phyloP scores from a whole-genome alignment of 176 grass and related monocot genomes.

The Eremochloa ophiuroides region DNA sequence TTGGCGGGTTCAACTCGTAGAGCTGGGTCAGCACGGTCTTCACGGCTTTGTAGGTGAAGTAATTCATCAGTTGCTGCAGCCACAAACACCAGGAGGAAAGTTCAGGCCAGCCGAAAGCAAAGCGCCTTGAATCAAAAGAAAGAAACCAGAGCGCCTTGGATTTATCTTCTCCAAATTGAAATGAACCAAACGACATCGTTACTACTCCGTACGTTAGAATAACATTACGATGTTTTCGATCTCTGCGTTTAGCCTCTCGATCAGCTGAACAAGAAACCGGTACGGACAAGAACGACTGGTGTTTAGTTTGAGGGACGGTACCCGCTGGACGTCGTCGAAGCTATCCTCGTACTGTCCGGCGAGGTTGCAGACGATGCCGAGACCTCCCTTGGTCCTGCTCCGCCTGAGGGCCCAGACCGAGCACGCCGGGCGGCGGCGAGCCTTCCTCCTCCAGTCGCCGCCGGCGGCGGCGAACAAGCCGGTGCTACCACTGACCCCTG shows the following conservation, averaged over 20 bases:
- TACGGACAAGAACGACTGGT: too few species aligned
- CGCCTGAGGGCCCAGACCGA: slow-evolving; percentile 2
- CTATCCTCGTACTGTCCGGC: slow-evolving; percentile 57
- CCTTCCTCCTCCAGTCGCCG: not conserved
- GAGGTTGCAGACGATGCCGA: slow-evolving; percentile 52
- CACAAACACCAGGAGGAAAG: not conserved
- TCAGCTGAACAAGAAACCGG: too few species aligned
- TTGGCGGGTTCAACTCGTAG: slow-evolving; percentile 97
- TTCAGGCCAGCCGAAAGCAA: not conserved
- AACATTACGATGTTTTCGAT: not conserved
- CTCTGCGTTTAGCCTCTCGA: too few species aligned
- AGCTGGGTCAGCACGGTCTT: slow-evolving; percentile 87
- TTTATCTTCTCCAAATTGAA: not conserved
- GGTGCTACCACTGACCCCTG: not conserved
- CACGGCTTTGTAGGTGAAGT: slow-evolving; percentile 89
- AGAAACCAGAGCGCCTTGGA: not conserved
- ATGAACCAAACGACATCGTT: too few species aligned
- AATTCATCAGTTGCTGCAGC: slow-evolving; percentile 80
- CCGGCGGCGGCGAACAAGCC: too few species aligned
- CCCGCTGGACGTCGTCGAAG: slow-evolving; percentile 62
- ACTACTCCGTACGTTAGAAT: not conserved
- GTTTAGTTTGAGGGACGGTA: slow-evolving; percentile 1
- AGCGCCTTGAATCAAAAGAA: not conserved
- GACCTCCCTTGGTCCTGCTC: not conserved
- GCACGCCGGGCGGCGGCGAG: slow-evolving; percentile 36